phyloP scores from a whole-genome alignment of 1,284 basidiomycete genomes.

The Agroathelia rolfsii region DNA sequence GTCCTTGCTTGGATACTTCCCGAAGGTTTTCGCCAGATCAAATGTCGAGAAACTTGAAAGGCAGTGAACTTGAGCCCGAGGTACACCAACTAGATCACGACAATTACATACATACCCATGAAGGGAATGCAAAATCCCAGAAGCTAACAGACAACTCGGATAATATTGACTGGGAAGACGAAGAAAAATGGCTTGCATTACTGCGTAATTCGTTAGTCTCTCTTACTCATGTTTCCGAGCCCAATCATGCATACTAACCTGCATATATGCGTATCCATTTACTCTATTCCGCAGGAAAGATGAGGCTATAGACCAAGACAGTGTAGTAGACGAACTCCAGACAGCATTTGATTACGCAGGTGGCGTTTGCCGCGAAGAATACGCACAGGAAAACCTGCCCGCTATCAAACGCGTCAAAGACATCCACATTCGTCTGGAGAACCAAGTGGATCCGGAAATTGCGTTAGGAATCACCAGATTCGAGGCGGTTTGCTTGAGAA shows the following conservation, averaged over 20 bases:
- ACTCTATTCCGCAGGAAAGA: constrained; percentile 9
- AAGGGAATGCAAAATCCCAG: too few species aligned
- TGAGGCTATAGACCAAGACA: constrained; percentile 21
- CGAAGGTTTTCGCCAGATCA: too few species aligned
- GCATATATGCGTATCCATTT: not conserved
- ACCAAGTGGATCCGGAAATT: constrained; percentile 37
- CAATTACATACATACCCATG: too few species aligned
- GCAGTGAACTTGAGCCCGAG: too few species aligned
- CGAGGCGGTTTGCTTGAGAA: constrained; percentile 42
- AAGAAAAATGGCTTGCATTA: too few species aligned
- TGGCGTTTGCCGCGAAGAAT: constrained; percentile 33
- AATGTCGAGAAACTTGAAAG: too few species aligned
- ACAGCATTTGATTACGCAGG: constrained; percentile 34
- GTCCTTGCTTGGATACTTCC: too few species aligned
- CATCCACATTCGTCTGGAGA: constrained; percentile 31
- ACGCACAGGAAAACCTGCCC: constrained; percentile 41
- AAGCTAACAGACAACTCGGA: too few species aligned
- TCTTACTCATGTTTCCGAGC: too few species aligned
- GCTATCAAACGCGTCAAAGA: constrained; percentile 38
- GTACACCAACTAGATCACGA: too few species aligned
- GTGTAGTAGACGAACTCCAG: constrained; percentile 39
- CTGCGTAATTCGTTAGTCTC: too few species aligned
- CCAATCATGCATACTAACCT: not conserved
- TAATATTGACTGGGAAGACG: too few species aligned
- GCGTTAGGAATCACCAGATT: constrained; percentile 38